phyloP scores from a whole-genome alignment of 2,329 filamentous ascomycete species.

The Rutstroemia sp. region DNA sequence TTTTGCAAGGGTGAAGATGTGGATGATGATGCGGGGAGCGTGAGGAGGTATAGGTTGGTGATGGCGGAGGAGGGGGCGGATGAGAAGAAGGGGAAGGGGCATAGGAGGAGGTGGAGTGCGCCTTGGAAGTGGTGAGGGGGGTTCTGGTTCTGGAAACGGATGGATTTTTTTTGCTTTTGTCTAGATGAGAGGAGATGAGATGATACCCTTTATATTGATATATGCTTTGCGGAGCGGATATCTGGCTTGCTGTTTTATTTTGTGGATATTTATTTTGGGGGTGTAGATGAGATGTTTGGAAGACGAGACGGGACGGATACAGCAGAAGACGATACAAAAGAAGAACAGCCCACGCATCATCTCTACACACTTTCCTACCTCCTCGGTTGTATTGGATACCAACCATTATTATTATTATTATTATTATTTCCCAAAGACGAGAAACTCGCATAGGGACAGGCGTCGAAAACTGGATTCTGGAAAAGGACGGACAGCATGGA shows the following conservation, averaged over 20 bases:
- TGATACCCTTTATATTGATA: neutral
- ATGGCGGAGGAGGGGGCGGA: constrained; percentile 12
- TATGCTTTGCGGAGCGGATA: neutral
- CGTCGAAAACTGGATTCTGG: too few relatives aligned
- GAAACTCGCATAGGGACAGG: too few relatives aligned
- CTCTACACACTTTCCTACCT: too few relatives aligned
- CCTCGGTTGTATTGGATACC: too few relatives aligned
- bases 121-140: neutral
- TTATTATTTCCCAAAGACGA: too few relatives aligned
- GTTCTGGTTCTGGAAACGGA: too few relatives aligned
- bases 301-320: too few relatives aligned
- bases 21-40: constrained; percentile 45
- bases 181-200: neutral
- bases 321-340: too few relatives aligned
- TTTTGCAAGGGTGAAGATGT: constrained; percentile 37
- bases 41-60: constrained; percentile 53
- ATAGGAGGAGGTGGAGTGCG: constrained; percentile 1
- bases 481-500: too few relatives aligned
- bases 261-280: neutral
- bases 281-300: neutral
- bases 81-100: neutral
- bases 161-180: too few relatives aligned
- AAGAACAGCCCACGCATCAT: too few relatives aligned
- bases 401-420: too few relatives aligned
- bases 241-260: neutral